Evolutionary conservation across 768 basidiomycete species (phyloP), one percentile per base, ranked within the genome.

Genomic region (Hygrophoropsis aurantiaca): DNA sequence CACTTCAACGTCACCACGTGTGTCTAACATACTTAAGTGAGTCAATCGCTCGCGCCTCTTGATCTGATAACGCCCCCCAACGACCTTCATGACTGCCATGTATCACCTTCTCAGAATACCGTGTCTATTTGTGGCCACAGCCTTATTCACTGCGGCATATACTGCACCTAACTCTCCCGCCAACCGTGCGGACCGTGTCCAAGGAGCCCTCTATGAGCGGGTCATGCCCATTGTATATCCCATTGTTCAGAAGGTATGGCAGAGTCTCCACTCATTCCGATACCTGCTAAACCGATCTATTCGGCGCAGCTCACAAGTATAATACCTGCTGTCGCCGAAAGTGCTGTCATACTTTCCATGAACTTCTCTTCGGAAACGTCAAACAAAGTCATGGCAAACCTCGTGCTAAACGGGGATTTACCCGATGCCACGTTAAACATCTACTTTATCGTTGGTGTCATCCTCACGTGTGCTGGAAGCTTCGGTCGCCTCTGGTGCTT

Each of bases 401-500:
- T 64, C 11, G 51, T 59, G 3, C 57, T 49, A 25, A 44, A 51
- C 1, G 64, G 52, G 16, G 37, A 42, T 4, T 49, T 51, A 3
- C 64, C 61, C 7, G 61, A 47, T 8, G 51, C 38, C 23, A 47
- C 25, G 18, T 60, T 55, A 50, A 61, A 52, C 50, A 52, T 3
- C 2, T 70, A 21, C 38, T 65, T 74, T 45, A 11, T 68, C 5
- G 5, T 61, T 10, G 69, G 73, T 8, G 47, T 60, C 11, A 13
- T 58, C 23, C 7, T 68, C 15, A 56, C 58, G 3, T 18, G 60
- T 4, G 42, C 54, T 30, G 74, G 73, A 3, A 43, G 58, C 3
- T 33, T 58, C 6, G 53, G 77, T 3, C 72, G 77, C 15, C 36
- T 68, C 7, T 62, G 64, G 64, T 71, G 68, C 48, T 71, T 61